Evolutionary conservation across 2,329 filamentous ascomycete genomes (phyloP).

Genomic region (Fusarium caatingaense): DNA sequence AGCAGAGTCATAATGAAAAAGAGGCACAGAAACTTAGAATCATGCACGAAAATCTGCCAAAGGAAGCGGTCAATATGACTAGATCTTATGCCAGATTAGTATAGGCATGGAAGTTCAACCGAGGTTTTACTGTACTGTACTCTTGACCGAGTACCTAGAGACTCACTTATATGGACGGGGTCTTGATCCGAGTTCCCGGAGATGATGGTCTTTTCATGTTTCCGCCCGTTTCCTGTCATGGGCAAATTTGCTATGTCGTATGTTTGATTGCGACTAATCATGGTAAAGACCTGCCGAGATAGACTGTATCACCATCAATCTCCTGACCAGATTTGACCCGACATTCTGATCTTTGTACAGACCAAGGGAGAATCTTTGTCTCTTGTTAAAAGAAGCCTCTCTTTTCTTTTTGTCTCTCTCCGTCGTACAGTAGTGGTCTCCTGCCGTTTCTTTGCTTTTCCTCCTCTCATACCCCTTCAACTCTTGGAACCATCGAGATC

Average conservation of each 20-base stretch:
- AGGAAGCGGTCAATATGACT: slow-evolving; percentile 15
- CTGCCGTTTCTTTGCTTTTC: slow-evolving; percentile 3
- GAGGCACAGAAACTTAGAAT: slow-evolving; percentile 22
- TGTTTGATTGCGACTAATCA: slow-evolving; percentile 11
- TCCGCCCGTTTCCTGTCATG: neutral
- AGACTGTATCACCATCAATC: slow-evolving; percentile 2
- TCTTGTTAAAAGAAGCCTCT: slow-evolving; percentile 7
- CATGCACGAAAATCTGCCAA: slow-evolving; percentile 13
- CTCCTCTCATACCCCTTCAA: slow-evolving; percentile 1
- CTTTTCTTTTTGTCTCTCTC: slow-evolving; percentile 13
- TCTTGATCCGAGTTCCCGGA: slow-evolving; percentile 21
- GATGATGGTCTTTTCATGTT: neutral
- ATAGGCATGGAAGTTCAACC: slow-evolving; percentile 21
- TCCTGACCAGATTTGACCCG: slow-evolving; percentile 19
- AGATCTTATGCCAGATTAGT: slow-evolving; percentile 1
- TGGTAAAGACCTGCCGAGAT: no score
- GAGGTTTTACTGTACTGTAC: neutral
- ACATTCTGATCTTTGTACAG: neutral
- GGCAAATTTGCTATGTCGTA: slow-evolving; percentile 19
- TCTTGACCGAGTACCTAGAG: slow-evolving; percentile 3
- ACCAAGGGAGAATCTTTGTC: neutral
- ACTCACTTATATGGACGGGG: slow-evolving; percentile 4
- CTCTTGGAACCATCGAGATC: slow-evolving; percentile 11
- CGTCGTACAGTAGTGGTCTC: neutral
- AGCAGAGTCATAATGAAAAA: slow-evolving; percentile 31